Evolutionary conservation across 768 basidiomycete species (phyloP).

Genomic region (Tephrocybe rancida): DNA sequence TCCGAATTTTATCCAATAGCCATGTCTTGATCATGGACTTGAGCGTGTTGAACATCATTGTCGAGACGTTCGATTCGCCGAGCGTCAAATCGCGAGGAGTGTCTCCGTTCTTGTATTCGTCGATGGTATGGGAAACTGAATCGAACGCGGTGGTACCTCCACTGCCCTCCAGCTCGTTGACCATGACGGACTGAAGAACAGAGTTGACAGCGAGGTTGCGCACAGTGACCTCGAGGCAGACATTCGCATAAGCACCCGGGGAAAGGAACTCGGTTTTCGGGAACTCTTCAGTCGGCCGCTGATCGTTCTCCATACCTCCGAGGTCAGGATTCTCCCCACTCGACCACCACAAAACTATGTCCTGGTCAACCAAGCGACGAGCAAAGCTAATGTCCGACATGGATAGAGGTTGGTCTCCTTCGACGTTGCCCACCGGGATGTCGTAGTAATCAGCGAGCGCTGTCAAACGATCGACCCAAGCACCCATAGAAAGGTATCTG

Average conservation of each 20-base stretch:
- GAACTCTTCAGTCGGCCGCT: slow-evolving; percentile 72
- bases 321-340: slow-evolving; percentile 86
- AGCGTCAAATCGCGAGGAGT: slow-evolving; percentile 73
- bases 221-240: slow-evolving; percentile 87
- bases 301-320: slow-evolving; percentile 91
- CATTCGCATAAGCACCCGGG: slow-evolving; percentile 89
- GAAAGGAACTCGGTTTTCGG: slow-evolving; percentile 83
- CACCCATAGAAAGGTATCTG: slow-evolving; percentile 77
- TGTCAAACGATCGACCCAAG: slow-evolving; percentile 79
- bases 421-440: slow-evolving; percentile 90
- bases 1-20: slow-evolving; percentile 84
- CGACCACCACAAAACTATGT: slow-evolving; percentile 98
- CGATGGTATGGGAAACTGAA: slow-evolving; percentile 86
- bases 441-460: slow-evolving; percentile 90
- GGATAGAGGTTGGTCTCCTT: slow-evolving; percentile 86
- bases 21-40: slow-evolving; percentile 89
- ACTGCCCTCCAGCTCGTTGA: slow-evolving; percentile 97
- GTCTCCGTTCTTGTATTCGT: slow-evolving; percentile 81
- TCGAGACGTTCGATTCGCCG: slow-evolving; percentile 88
- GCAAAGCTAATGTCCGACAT: slow-evolving; percentile 92
- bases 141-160: slow-evolving; percentile 95
- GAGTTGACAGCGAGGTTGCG: slow-evolving; percentile 94
- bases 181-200: slow-evolving; percentile 89
- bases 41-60: slow-evolving; percentile 82
- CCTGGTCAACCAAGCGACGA: slow-evolving; percentile 82